Evolutionary conservation across 2,329 filamentous ascomycete genomes (phyloP), one percentile per base, ranked within the genome.

Genomic region (Scedosporium dehoogii): DNA sequence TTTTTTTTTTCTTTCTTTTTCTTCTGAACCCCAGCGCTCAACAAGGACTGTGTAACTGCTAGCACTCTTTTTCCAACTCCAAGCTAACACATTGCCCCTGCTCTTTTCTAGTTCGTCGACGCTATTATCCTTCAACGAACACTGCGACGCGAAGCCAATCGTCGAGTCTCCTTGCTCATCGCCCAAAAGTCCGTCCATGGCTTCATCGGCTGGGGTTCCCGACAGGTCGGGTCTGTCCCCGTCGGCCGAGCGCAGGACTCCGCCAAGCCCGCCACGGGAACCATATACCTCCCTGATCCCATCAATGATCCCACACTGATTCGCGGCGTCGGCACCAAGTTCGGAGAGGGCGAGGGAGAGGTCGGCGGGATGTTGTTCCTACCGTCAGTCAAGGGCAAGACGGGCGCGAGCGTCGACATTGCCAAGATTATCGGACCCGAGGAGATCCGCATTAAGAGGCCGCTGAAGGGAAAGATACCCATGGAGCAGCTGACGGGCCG

Each of bases 181-280:
- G 94, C 94, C 23, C 92, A 96, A 69, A 97, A 97, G 73, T 97
- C 92, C 2, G 96, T 97, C 76, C 86, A 91, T 69, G 87, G 93
- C 72, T 96, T 97, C 72, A 92, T 99, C 69, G 94, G 94, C 51
- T 88, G 88, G 79, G 84, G 91, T 67, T 92, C 94, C 27, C 84
- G 90, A 60, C 85, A 91, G 72, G 90, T 92, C 59, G 93, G 94
- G 44, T 89, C 91, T 6, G 90, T 99, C 23, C 91, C 93, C n/a
- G 94, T 99, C 60, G 91, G 92, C 62, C 85, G 94, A 69, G 92
- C 94, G 27, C 87, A 97, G 77, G 94, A 99, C 73, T 84, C 86
- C 71, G 90, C 94, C 67, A 96, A 90, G 73, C 82, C 90, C 12
- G 91, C 85, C 4, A 77, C 81, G 60, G 94, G 94, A 64, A 87